Evolutionary conservation across 164 flowering plant genomes (phyloP), one percentile per base, ranked within the genome.

Genomic region (Vitis rotundifolia): DNA sequence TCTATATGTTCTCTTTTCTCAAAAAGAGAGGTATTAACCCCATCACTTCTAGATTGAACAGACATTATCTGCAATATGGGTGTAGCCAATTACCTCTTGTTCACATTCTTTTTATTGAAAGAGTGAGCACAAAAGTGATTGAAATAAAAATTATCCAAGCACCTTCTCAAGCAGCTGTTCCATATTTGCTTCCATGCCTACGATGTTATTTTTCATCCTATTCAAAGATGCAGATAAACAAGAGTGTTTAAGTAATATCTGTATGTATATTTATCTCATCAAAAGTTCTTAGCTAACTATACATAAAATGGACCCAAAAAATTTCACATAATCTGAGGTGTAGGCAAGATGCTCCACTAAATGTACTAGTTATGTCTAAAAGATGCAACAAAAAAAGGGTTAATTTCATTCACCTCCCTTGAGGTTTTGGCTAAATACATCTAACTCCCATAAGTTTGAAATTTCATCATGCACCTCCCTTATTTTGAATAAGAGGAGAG

Each of bases 151-250:
- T 63, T 49, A 50, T 59, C 11, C 59, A 67, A 71, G 55, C 57
- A 88, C 99, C 97, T 93, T 96, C 51, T 88, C 91, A 63, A 96
- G 95, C 71, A 96, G 97, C 68, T 93, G 91, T 69, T 88, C 99
- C 98, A 96, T 96, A 77, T 93, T 92, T 64, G 83, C 62, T 79
- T 96, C 99, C 99, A 96, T 96, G 61, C 97, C 97, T 26, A 86
- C 91, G 75, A 96, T 96, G 77, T 96, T 93, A 77, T 80, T 93
- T 65, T 96, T 96, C 99, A 96, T 96, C 88, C 99, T 93, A 84
- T 56, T 28, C 56, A 71, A 47, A 61, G n/a, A 61, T 6, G 7
- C 44, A 37, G 44, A 37, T 37, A 37, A 37, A 37, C 44, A 37
- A 37, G 44, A 37, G 7, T 6, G 7, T 37, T 37, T 37, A 37